phyloP scores from a whole-genome alignment of 805 yeast genomes.

The Debaryomyces tyrocola region DNA sequence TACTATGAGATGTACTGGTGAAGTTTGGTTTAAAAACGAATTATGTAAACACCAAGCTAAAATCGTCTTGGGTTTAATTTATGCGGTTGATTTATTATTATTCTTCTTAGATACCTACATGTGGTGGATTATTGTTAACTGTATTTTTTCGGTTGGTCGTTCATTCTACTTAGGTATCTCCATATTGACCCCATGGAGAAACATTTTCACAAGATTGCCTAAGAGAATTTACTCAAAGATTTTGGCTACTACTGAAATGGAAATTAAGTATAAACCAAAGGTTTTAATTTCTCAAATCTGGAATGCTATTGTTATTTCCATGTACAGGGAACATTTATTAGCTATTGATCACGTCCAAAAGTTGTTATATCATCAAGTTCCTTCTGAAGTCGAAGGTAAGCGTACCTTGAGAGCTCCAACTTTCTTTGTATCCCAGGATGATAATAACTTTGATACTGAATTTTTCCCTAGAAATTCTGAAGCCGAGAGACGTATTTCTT shows the following conservation, averaged over 20 bases:
- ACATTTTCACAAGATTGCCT: conserved; percentile 95
- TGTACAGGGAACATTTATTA: conserved; percentile 98
- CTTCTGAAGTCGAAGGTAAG: conserved; percentile 96
- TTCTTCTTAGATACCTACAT: conserved; percentile 98
- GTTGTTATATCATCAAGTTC: conserved; percentile 96
- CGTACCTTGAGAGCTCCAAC: conserved; percentile 98
- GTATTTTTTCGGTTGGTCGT: conserved; percentile 94
- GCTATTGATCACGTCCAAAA: conserved; percentile 99
- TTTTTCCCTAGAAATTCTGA: conserved; percentile 96
- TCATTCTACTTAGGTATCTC: conserved; percentile 99
- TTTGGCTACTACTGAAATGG: conserved; percentile 98
- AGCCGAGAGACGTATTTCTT: conserved; percentile 99
- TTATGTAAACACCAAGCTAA: conserved; percentile 86
- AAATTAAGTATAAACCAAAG: conserved; percentile 97
- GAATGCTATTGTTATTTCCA: conserved; percentile 98
- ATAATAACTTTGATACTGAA: conserved; percentile 89
- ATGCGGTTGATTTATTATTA: conserved; percentile 84
- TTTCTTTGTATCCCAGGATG: conserved; percentile 97
- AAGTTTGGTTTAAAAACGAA: conserved; percentile 75
- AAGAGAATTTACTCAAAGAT: conserved; percentile 98
- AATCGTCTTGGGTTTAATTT: conserved; percentile 90
- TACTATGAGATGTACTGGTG: conserved; percentile 95
- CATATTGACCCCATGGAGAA: conserved; percentile 99
- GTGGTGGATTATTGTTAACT: conserved; percentile 97
- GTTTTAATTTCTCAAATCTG: conserved; percentile 97